Conservation (phyloP, 768 basidiomycete genomes). For the Podaxis sp. region DNA sequence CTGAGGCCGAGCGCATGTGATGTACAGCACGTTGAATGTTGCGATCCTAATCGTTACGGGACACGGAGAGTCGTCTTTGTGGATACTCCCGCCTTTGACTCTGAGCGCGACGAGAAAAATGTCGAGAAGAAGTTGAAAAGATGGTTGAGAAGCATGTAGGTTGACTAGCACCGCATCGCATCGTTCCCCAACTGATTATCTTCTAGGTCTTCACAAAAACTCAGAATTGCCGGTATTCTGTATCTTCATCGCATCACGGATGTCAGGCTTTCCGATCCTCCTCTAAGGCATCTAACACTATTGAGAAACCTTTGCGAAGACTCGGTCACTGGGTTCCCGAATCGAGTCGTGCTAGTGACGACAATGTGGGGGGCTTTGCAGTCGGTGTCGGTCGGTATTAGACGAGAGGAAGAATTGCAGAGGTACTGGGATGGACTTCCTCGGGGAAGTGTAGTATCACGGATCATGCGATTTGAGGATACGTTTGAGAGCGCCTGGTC, state of each 20-base stretch:
- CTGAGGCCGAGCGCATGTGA: slow-evolving; percentile 7
- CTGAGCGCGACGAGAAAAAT: slow-evolving; percentile 10
- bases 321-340: slow-evolving; percentile 2
- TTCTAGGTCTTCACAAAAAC: slow-evolving; percentile 10
- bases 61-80: slow-evolving; percentile 10
- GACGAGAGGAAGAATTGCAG: slow-evolving; percentile 9
- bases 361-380: slow-evolving; percentile 14
- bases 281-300: slow-evolving; percentile 3
- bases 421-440: slow-evolving; percentile 7
- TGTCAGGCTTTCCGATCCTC: slow-evolving; percentile 13
- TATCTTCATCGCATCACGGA: slow-evolving; percentile 15
- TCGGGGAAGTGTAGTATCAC: background rate
- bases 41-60: background rate
- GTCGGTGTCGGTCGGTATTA: background rate
- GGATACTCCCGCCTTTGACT: slow-evolving; percentile 14
- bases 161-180: background rate
- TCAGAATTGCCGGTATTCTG: slow-evolving; percentile 12
- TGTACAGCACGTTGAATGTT: slow-evolving; percentile 10
- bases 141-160: slow-evolving; percentile 15
- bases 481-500: slow-evolving; percentile 8
- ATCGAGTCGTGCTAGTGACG: slow-evolving; percentile 12
- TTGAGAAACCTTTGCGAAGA: slow-evolving; percentile 7
- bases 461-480: slow-evolving; percentile 1
- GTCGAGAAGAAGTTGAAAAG: slow-evolving; percentile 9
- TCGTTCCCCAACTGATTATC: background rate